Conservation (phyloP, 768 basidiomycete genomes). For the Hygrophorus russula region DNA sequence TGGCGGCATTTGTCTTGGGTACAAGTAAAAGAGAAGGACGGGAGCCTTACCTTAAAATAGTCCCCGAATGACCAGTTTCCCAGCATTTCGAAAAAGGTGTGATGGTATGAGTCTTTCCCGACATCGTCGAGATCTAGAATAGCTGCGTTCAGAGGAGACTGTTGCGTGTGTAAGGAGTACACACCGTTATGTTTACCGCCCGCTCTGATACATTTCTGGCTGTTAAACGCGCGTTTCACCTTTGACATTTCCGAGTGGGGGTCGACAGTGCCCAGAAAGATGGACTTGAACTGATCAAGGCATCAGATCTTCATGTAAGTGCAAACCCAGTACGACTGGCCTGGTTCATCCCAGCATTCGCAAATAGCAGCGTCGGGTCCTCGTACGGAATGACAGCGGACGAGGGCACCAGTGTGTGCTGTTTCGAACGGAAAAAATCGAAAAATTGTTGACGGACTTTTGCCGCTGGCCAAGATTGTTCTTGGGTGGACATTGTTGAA, state of each 20-base stretch:
- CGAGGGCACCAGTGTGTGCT: slow-evolving; percentile 84
- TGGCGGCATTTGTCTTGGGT: slow-evolving; percentile 4
- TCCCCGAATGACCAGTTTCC: slow-evolving; percentile 99
- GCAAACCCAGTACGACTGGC: slow-evolving; percentile 22
- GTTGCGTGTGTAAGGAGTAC: neutral
- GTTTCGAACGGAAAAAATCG: slow-evolving; percentile 68
- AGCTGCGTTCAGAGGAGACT: slow-evolving; percentile 1
- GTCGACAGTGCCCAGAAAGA: slow-evolving; percentile 97
- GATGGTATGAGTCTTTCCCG: slow-evolving; percentile 96
- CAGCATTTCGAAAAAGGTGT: slow-evolving; percentile 98
- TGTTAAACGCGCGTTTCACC: slow-evolving; percentile 89
- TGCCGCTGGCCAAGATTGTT: slow-evolving; percentile 63
- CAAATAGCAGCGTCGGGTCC: slow-evolving; percentile 94
- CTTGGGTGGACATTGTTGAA: slow-evolving; percentile 27
- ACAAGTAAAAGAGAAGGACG: slow-evolving; percentile 5
- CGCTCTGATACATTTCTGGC: slow-evolving; percentile 96
- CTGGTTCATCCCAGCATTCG: slow-evolving; percentile 98
- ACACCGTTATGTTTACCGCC: slow-evolving; percentile 98
- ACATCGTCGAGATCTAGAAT: slow-evolving; percentile 90
- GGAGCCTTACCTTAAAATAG: slow-evolving; percentile 83
- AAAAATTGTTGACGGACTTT: slow-evolving; percentile 87
- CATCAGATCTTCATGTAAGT: slow-evolving; percentile 4
- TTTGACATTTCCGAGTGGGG: slow-evolving; percentile 87
- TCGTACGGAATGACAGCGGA: slow-evolving; percentile 94
- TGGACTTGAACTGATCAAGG: slow-evolving; percentile 72